A percentile compares a stretch with the other conserved stretches of the same genome.
Evolutionary conservation across 2,329 filamentous ascomycete species (phyloP).

Genomic region (Cercospora zeae-maydis): DNA sequence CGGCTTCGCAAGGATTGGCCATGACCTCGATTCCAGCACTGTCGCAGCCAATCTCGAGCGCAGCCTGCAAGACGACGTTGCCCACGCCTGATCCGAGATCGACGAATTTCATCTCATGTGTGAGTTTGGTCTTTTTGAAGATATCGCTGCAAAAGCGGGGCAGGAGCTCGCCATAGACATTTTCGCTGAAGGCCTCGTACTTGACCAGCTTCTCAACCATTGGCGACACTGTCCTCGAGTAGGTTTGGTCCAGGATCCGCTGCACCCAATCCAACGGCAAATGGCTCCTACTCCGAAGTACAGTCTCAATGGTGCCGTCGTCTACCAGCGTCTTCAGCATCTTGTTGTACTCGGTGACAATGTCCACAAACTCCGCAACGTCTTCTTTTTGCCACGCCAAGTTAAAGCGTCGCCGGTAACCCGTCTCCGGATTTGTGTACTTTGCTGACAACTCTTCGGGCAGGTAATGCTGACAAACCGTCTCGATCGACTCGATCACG

Average conservation of each 20-base stretch:
- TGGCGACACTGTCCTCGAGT: conserved; percentile 87
- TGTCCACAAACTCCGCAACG: conserved; percentile 63
- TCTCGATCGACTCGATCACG: conserved; percentile 56
- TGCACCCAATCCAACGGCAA: conserved; percentile 67
- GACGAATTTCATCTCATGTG: conserved; percentile 81
- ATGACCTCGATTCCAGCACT: conserved; percentile 97
- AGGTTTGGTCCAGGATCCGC: conserved; percentile 72
- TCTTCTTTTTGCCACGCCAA: conserved; percentile 67
- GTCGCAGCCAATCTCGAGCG: conserved; percentile 87
- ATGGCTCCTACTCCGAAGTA: conserved; percentile 65
- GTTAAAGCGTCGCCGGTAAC: conserved; percentile 72
- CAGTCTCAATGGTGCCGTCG: conserved; percentile 67
- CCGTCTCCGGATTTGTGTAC: conserved; percentile 68
- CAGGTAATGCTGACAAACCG: conserved; percentile 70
- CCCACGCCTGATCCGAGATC: conserved; percentile 94
- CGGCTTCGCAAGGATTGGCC: conserved; percentile 81
- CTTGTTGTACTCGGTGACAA: conserved; percentile 74
- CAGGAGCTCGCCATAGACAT: conserved; percentile 90
- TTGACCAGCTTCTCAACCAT: conserved; percentile 77
- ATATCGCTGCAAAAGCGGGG: conserved; percentile 80
- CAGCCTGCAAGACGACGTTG: conserved; percentile 91
- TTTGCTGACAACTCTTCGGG: conserved; percentile 63
- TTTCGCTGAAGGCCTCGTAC: conserved; percentile 87
- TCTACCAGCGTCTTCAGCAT: conserved; percentile 62
- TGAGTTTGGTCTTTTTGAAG: conserved; percentile 72